Base-by-base conservation (phyloP, 352 stramenopile genomes). In the Globisporangium iwayamae region DNA sequence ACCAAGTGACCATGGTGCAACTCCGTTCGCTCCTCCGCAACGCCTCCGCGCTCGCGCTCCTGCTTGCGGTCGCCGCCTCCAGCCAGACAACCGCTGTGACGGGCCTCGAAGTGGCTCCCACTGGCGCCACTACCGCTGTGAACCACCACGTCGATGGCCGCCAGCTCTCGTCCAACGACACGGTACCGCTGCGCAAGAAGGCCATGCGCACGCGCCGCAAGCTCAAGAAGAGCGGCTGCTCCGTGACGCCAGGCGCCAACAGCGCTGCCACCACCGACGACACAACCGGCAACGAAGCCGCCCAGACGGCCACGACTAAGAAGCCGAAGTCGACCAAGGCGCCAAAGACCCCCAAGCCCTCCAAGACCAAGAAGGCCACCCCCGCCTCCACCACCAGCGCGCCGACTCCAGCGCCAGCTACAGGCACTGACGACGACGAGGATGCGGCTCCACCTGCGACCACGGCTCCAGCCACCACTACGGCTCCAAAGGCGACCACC, bases 21-120 rank as follows among this genome's bases (percentile, higher is more conserved):
- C 60, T 66, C 28, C 51, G 60, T 41, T 61, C 51, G 32, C 53
- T 61, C 13, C 41, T 66, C 4, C 53, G 60, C 52, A 66, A 66
- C 41, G 60, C 34, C 20, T 46, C 60, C n/a, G 60, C 60, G 52
- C 41, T 66, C n/a, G 60, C 60, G 20, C 60, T 66, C 16, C 30
- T 66, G 36, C 25, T 66, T 28, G 60, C 53, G 10, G 20, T 61
- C 16, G 52, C 60, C 18, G 34, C 51, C 5, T 56, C 60, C 1
- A 66, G 32, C 60, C 28, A 61, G 18, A 18, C 51, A 11, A 20
- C 28, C 1, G 30, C 20, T 4, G 30, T 50, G 39, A 20, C 43
- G n/a, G 41, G 43, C 3, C 50, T 45, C 30, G 39, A 61, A 22
- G 22, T 54, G 6, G 28, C 41, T 11, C n/a, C 47, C 18, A 13